A percentile compares a stretch with the other conserved stretches of the same genome.
Conservation (phyloP, 768 basidiomycete species). For the Lactarius hatsudake region DNA sequence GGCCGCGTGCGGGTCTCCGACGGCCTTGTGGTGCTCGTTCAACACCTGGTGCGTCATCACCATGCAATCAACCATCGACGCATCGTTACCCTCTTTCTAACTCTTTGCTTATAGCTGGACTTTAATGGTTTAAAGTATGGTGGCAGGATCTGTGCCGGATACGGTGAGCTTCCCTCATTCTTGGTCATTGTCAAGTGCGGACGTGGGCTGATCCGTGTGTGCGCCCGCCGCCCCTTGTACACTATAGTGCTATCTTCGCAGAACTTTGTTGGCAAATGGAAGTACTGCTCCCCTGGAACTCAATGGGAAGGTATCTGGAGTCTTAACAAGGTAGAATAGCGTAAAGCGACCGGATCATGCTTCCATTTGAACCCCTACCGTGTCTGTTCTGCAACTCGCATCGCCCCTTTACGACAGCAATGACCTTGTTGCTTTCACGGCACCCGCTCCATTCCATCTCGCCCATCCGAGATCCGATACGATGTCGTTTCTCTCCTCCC, state of each 20-base stretch:
- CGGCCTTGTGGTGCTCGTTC: slow-evolving; percentile 24
- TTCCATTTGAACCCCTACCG: neutral
- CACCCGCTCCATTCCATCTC: slow-evolving; percentile 7
- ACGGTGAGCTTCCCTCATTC: slow-evolving; percentile 11
- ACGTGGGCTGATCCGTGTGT: neutral
- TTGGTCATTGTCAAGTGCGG: neutral
- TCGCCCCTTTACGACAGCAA: slow-evolving; percentile 1
- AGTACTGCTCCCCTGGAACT: slow-evolving; percentile 8
- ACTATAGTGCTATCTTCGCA: slow-evolving; percentile 26
- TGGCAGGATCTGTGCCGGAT: slow-evolving; percentile 23
- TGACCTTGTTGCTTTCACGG: neutral
- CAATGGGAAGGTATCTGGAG: slow-evolving; percentile 26
- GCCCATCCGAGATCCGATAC: slow-evolving; percentile 18
- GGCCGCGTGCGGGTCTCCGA: slow-evolving; percentile 27
- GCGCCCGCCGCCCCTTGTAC: neutral
- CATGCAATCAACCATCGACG: neutral
- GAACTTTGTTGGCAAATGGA: slow-evolving; percentile 26
- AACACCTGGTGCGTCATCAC: slow-evolving; percentile 11
- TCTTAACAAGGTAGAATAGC: slow-evolving; percentile 19
- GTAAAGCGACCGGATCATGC: neutral
- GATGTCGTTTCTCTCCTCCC: neutral
- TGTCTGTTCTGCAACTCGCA: neutral
- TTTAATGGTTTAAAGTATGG: neutral
- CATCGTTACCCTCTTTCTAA: neutral
- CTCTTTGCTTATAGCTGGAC: slow-evolving; percentile 3